A percentile compares a stretch with the other conserved stretches of the same genome.
These are phyloP conservation scores for Erucastrum elatum DNA, from an alignment of 345 rosid species.

Conservation along the genomic window DNA sequence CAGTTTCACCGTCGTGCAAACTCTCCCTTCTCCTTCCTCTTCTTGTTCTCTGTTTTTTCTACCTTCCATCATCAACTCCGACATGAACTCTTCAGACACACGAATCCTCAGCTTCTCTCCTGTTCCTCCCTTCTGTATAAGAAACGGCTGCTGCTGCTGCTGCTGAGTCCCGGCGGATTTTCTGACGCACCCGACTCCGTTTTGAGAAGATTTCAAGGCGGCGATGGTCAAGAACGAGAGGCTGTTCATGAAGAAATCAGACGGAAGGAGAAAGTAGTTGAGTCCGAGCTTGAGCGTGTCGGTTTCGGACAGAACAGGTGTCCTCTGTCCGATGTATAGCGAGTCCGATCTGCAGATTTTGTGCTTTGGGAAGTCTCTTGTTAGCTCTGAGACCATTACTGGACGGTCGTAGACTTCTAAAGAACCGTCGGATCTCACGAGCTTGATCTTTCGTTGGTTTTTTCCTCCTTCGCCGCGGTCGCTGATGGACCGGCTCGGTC, in stretches of 20 bases:
- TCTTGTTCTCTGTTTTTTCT: not conserved
- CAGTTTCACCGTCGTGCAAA: slow-evolving; percentile 70
- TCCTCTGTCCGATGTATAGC: slow-evolving; percentile 80
- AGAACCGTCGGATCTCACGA: slow-evolving; percentile 65
- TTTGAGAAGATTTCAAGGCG: slow-evolving; percentile 41
- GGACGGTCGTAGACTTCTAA: slow-evolving; percentile 63
- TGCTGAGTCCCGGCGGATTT: slow-evolving; percentile 26
- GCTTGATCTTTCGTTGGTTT: slow-evolving; percentile 44
- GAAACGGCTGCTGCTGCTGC: slow-evolving; percentile 55
- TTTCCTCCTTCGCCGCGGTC: not conserved
- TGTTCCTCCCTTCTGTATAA: slow-evolving; percentile 54
- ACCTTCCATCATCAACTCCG: slow-evolving; percentile 58
- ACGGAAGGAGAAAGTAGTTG: slow-evolving; percentile 78
- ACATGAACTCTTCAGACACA: slow-evolving; percentile 76
- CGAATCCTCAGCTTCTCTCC: slow-evolving; percentile 69
- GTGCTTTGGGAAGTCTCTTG: slow-evolving; percentile 72
- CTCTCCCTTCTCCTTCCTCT: slow-evolving; percentile 29
- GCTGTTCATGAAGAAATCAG: slow-evolving; percentile 60
- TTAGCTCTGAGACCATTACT: slow-evolving; percentile 55
- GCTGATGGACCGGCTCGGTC: slow-evolving; percentile 11
- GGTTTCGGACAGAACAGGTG: slow-evolving; percentile 60
- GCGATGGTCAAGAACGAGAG: slow-evolving; percentile 72
- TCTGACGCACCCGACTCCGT: slow-evolving; percentile 23
- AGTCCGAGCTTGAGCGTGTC: slow-evolving; percentile 75
- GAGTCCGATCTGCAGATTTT: slow-evolving; percentile 71